Percentiles rank a stretch among this genome's conserved stretches.
Evolutionary conservation across 2,329 filamentous ascomycete species (phyloP).

Genomic region (Colletotrichum cuscutae): DNA sequence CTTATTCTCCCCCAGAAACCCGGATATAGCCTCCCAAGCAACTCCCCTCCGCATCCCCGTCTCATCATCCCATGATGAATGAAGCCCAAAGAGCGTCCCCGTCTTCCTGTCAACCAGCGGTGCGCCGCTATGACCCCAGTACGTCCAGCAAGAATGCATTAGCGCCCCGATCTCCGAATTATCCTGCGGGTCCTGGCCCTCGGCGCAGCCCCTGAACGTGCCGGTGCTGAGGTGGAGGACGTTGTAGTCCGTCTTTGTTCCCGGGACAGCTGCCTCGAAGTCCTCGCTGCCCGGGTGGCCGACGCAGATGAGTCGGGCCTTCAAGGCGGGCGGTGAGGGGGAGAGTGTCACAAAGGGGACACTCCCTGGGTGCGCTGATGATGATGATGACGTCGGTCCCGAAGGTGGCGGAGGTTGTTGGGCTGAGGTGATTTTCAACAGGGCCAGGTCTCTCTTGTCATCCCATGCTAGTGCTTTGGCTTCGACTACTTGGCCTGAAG

Average conservation of each 20-base stretch:
- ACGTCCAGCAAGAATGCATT: constrained; percentile 66
- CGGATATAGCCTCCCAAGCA: constrained; percentile 53
- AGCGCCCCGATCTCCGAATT: constrained; percentile 62
- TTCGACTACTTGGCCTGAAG: constrained; percentile 49
- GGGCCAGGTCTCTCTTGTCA: constrained; percentile 54
- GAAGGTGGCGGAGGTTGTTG: constrained; percentile 21
- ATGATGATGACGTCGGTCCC: constrained; percentile 1
- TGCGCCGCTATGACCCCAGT: constrained; percentile 66
- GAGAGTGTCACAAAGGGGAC: constrained; percentile 40
- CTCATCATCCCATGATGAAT: constrained; percentile 64
- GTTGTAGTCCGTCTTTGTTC: constrained; percentile 54
- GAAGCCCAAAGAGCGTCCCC: constrained; percentile 57
- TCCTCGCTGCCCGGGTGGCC: constrained; percentile 52
- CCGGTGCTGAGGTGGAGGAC: constrained; percentile 58
- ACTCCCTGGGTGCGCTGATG: background rate
- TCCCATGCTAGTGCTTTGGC: constrained; percentile 55
- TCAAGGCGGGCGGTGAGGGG: constrained; percentile 31
- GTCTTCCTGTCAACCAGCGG: constrained; percentile 53
- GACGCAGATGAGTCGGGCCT: constrained; percentile 43
- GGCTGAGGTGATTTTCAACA: constrained; percentile 51
- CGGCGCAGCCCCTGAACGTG: constrained; percentile 49
- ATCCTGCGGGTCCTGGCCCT: constrained; percentile 55
- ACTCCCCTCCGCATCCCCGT: constrained; percentile 62
- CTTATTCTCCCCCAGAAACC: constrained; percentile 44
- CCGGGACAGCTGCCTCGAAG: constrained; percentile 50